Conservation (phyloP, 176 grass and related monocot genomes). For the Bolboschoenus planiculmis region DNA sequence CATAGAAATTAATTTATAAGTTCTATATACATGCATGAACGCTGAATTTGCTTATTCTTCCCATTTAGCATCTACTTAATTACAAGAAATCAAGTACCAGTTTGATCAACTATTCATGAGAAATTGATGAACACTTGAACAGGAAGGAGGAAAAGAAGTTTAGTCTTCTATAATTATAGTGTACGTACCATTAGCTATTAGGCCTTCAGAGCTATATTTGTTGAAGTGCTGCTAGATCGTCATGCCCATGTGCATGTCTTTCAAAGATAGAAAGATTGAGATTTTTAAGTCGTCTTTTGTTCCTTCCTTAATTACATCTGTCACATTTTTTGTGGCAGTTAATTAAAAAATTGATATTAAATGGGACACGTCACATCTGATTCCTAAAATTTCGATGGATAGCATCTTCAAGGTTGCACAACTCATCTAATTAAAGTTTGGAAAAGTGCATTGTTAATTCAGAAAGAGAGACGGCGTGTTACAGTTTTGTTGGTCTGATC, state of each 20-base stretch:
- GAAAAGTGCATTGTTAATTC: background rate
- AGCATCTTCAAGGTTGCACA: background rate
- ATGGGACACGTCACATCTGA: background rate
- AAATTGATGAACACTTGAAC: background rate
- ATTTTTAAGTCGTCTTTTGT: background rate
- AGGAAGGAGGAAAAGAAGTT: background rate
- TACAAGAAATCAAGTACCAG: background rate
- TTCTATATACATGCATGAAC: background rate
- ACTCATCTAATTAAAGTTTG: background rate
- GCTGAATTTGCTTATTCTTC: background rate
- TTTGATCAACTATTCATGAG: background rate
- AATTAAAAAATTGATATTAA: background rate
- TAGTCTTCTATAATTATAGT: background rate
- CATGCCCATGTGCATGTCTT: conserved; percentile 12
- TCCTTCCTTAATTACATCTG: background rate
- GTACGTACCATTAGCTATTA: background rate
- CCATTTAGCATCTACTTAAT: background rate
- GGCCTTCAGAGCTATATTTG: background rate
- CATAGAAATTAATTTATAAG: background rate
- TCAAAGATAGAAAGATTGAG: background rate
- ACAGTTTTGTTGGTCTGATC: background rate
- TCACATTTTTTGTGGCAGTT: background rate
- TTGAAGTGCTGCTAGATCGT: background rate
- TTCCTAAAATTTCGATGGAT: conserved; percentile 12
- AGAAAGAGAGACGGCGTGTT: background rate